Evolutionary conservation across 2,329 filamentous ascomycete species (phyloP).

Genomic region (Apiospora hydei): DNA sequence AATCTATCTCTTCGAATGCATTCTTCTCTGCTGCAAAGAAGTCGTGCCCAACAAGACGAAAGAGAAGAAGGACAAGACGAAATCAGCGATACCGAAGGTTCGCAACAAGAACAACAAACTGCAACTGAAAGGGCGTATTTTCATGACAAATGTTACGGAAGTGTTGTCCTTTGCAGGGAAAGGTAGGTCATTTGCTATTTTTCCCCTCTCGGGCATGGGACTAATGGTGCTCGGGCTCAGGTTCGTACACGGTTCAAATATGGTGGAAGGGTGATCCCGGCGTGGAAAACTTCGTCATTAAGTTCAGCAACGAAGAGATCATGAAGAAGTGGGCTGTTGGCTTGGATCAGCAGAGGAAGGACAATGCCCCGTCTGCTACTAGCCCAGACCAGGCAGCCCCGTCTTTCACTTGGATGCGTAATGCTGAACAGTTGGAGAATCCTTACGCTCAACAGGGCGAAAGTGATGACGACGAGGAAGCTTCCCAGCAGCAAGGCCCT

Average conservation of each 20-base stretch:
- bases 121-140: slow-evolving; percentile 95
- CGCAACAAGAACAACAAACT: slow-evolving; percentile 78
- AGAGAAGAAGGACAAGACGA: slow-evolving; percentile 75
- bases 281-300: slow-evolving; percentile 95
- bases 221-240: slow-evolving; percentile 55
- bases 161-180: slow-evolving; percentile 78
- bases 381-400: slow-evolving; percentile 62
- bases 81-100: slow-evolving; percentile 62
- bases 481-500: slow-evolving; percentile 34
- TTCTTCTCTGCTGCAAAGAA: slow-evolving; percentile 96
- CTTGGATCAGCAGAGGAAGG: slow-evolving; percentile 78
- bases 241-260: slow-evolving; percentile 94
- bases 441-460: slow-evolving; percentile 76
- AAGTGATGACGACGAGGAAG: slow-evolving; percentile 67
- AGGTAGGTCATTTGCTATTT: slow-evolving; percentile 71
- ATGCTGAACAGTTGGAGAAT: slow-evolving; percentile 74
- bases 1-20: slow-evolving; percentile 96
- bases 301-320: slow-evolving; percentile 87
- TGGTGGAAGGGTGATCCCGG: slow-evolving; percentile 98
- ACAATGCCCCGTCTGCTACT: slow-evolving; percentile 58
- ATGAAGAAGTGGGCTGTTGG: slow-evolving; percentile 92
- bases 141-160: slow-evolving; percentile 98
- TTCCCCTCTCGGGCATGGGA: slow-evolving; percentile 4
- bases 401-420: slow-evolving; percentile 82
- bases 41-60: slow-evolving; percentile 83